Evolutionary conservation across 2,329 filamentous ascomycete species (phyloP), one percentile per base, ranked within the genome.

Genomic region (Pestalotiopsis sp.): DNA sequence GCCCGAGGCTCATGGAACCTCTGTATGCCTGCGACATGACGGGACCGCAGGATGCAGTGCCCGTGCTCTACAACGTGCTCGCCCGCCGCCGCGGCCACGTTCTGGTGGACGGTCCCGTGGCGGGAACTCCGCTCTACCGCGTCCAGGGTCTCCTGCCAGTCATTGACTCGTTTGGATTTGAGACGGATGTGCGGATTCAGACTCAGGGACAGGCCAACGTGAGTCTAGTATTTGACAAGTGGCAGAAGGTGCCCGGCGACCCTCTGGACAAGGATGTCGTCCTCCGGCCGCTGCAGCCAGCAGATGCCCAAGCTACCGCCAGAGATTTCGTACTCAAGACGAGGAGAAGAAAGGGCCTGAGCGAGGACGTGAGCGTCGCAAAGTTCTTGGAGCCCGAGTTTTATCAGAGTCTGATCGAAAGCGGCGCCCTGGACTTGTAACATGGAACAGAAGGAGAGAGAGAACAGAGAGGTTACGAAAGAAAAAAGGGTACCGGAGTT

Each of bases 251-350:
- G 1, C 96, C 96, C 1, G 96, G 96, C 67, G 96, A 99, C 80
- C 96, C 96, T 56, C 87, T 99, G 41, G 96, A 99, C 80, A 92
- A 91, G 76, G 92, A 94, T 70, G 91, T 97, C 71, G 90, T 94
- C 73, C 84, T 96, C 68, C 87, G 93, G 64, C 94, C 95, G 4
- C 84, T 99, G 72, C 95, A 98, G 81, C 94, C 95, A 71, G 96
- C 96, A 1, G 89, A 88, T 67, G 93, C 94, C 65, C 94, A 97
- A 84, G 94, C 93, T 25, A 97, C 95, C 63, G 96, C 96, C 1
- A 87, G 96, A 71, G 96, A 99, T 80, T 98, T 99, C 81, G 95
- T 98, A 67, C 87, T 98, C 71, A 99, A 99, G 88, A 99, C 96
- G 11, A 88, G 96, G 74, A 86, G 94, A 76, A 89, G 96, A 74